Evolutionary conservation across 169 alveolate species (phyloP).

Genomic region (Theileria sp.): DNA sequence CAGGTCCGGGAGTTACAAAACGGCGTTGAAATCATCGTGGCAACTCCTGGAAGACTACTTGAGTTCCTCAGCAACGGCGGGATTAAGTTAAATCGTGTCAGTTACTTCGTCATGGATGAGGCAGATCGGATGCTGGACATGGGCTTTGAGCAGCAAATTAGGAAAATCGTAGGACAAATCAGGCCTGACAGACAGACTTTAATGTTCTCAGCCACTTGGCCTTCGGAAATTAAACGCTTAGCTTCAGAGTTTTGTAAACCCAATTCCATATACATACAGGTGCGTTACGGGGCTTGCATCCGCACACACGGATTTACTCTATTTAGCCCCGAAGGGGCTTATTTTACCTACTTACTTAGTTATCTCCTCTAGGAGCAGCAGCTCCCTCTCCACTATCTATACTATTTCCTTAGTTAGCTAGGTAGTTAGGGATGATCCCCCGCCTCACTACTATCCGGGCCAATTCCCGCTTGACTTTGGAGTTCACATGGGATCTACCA

Average conservation of each 20-base stretch:
- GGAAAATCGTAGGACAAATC: slow-evolving; percentile 85
- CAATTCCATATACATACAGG: slow-evolving; percentile 83
- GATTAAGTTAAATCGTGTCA: slow-evolving; percentile 84
- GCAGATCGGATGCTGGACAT: slow-evolving; percentile 97
- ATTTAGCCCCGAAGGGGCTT: no score
- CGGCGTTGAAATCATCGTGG: slow-evolving; percentile 93
- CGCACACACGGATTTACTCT: not conserved
- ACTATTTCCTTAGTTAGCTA: no score
- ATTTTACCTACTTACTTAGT: no score
- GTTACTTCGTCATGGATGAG: slow-evolving; percentile 94
- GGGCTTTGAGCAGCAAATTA: slow-evolving; percentile 93
- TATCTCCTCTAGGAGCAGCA: no score
- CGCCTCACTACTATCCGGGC: no score
- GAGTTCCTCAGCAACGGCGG: slow-evolving; percentile 86
- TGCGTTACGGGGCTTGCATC: not conserved
- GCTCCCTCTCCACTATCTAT: no score
- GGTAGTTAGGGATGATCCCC: no score
- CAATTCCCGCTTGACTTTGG: no score
- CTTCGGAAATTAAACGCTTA: slow-evolving; percentile 81
- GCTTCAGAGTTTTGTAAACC: slow-evolving; percentile 86
- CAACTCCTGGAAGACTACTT: slow-evolving; percentile 95
- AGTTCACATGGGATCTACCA: no score
- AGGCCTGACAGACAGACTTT: slow-evolving; percentile 90
- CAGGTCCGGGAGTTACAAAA: slow-evolving; percentile 74
- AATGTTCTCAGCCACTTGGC: slow-evolving; percentile 94